Percentiles rank a stretch among this genome's conserved stretches.
Conservation (phyloP, 1,139 yeast species). For the Hemisphaericaspora xylofermentans region DNA sequence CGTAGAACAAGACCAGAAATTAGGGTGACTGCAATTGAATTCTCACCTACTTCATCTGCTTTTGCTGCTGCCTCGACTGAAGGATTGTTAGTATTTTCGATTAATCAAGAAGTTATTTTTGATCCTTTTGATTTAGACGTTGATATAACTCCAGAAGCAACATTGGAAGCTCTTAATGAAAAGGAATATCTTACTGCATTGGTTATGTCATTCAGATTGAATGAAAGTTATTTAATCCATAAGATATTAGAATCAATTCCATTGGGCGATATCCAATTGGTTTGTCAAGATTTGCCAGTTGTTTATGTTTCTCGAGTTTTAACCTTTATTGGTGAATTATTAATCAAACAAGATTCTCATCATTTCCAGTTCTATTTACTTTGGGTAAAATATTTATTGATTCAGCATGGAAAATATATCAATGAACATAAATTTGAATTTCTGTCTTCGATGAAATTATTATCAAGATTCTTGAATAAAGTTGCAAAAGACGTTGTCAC, state of each 20-base stretch:
- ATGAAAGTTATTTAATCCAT: slow-evolving; percentile 73
- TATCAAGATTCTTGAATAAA: slow-evolving; percentile 74
- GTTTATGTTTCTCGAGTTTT: slow-evolving; percentile 72
- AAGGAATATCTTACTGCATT: slow-evolving; percentile 77
- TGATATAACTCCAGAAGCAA: slow-evolving; percentile 84
- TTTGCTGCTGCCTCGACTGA: slow-evolving; percentile 97
- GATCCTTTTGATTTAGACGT: slow-evolving; percentile 96
- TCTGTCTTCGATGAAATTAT: slow-evolving; percentile 63
- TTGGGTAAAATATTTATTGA: slow-evolving; percentile 73
- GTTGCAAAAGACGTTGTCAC: slow-evolving; percentile 71
- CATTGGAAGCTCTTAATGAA: slow-evolving; percentile 60
- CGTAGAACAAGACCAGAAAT: slow-evolving; percentile 79
- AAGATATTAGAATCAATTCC: slow-evolving; percentile 79
- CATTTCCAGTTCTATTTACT: slow-evolving; percentile 82
- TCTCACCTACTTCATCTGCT: slow-evolving; percentile 87
- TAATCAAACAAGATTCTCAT: slow-evolving; percentile 61
- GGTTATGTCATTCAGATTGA: slow-evolving; percentile 91
- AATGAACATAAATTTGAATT: slow-evolving; percentile 62
- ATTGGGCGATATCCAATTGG: slow-evolving; percentile 63
- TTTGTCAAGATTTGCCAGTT: slow-evolving; percentile 66
- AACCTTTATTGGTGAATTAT: slow-evolving; percentile 66
- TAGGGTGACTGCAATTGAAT: slow-evolving; percentile 71
- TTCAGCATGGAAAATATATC: slow-evolving; percentile 77
- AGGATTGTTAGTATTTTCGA: slow-evolving; percentile 80
- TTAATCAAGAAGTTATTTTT: slow-evolving; percentile 72